These are phyloP conservation scores for Gelatoporia subvermispora DNA, from an alignment of 768 basidiomycete genomes.

Conservation along the genomic window DNA sequence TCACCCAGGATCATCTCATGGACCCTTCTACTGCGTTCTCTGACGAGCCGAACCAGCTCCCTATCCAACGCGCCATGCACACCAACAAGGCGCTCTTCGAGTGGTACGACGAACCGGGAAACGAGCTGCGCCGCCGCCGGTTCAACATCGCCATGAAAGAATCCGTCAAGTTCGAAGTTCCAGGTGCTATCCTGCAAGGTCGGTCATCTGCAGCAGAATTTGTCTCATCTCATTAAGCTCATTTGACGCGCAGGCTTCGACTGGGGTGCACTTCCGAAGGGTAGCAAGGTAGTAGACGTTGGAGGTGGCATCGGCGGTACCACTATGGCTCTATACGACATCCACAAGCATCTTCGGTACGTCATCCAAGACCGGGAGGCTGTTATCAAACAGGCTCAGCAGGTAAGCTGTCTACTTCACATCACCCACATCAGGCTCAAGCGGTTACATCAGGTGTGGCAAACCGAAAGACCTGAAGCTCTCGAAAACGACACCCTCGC, in stretches of 20 bases:
- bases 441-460: slow-evolving; percentile 16
- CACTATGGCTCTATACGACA: slow-evolving; percentile 17
- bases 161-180: slow-evolving; percentile 5
- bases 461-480: slow-evolving; percentile 17
- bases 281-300: slow-evolving; percentile 26
- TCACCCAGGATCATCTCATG: slow-evolving; percentile 12
- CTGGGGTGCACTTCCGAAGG: slow-evolving; percentile 18
- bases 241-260: slow-evolving; percentile 21
- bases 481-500: slow-evolving; percentile 7
- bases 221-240: too few relatives aligned
- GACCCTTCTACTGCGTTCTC: slow-evolving; percentile 18
- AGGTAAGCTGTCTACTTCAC: background rate
- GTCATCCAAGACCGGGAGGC: slow-evolving; percentile 26
- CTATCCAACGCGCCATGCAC: slow-evolving; percentile 9
- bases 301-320: slow-evolving; percentile 28
- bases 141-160: slow-evolving; percentile 19
- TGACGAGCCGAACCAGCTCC: slow-evolving; percentile 8
- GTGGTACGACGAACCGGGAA: slow-evolving; percentile 8
- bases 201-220: background rate
- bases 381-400: slow-evolving; percentile 17
- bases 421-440: background rate
- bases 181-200: slow-evolving; percentile 17
- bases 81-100: slow-evolving; percentile 5
- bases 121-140: slow-evolving; percentile 7
- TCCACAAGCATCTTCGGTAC: slow-evolving; percentile 18